Evolutionary conservation across 2,329 filamentous ascomycete species (phyloP), one percentile per base, ranked within the genome.

Genomic region (Venturia effusa): DNA sequence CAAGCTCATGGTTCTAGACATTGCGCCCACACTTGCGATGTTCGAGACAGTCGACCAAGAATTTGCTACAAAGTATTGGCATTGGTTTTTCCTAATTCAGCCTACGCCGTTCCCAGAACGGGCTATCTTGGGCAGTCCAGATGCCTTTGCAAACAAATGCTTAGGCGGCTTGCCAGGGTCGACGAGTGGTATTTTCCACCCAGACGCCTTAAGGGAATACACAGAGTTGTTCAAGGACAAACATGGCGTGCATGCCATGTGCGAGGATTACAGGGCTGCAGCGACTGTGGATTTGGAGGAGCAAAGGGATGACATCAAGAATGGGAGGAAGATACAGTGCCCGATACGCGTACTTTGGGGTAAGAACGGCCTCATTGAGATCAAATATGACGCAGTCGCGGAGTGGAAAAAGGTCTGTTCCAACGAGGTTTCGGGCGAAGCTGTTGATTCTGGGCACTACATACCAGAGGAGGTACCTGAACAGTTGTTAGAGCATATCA

Each of bases 61-160:
- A 0, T 80, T 83, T 65, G 79, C 81, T 0, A 74, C 74, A 34
- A 75, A 76, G 0, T 84, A 84, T 70, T 84, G 80, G 68, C 83
- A 85, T 71, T 85, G 83, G 82, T 83, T 83, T 62, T 80, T 85
- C 66, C 75, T 85, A 24, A 81, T 83, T 10, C 83, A 85, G 68
- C 70, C 73, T 0, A 72, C 72, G 5, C 80, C 83, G 0, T 75
- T 84, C 5, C 82, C 80, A 0, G 82, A 84, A 68, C 77, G 74
- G 48, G 71, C 83, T 59, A 78, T 79, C 66, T 71, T 71, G 0
- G 71, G 69, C 0, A 69, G 73, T 30, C 76, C 78, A 3, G 68
- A 74, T 7, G 71, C 73, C 40, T 76, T 81, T n/a, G 72, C 76
- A 0, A 73, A 76, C 22, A 69, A 74, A 45, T 82, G 77, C 66